Percentiles rank a stretch among this genome's conserved stretches.
Evolutionary conservation across 2,329 filamentous ascomycete species (phyloP).

Genomic region (Alternaria alternata): DNA sequence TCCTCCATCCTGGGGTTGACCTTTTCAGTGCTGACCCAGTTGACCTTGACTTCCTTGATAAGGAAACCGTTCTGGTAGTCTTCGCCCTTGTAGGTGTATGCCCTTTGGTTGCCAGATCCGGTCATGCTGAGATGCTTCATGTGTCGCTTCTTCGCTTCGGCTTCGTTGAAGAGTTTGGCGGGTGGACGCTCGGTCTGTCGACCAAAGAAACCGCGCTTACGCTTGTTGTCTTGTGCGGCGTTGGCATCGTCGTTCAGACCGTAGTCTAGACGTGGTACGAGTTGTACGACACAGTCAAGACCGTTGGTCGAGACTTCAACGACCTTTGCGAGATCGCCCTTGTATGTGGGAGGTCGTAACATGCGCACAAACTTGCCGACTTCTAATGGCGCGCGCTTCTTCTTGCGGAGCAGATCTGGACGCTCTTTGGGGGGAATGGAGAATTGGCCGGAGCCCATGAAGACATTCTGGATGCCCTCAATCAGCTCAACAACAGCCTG

Average conservation of each 20-base stretch:
- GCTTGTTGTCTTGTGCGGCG: slow-evolving; percentile 66
- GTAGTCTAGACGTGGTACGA: slow-evolving; percentile 92
- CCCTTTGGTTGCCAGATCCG: slow-evolving; percentile 67
- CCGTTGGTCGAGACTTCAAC: slow-evolving; percentile 93
- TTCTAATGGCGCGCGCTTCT: slow-evolving; percentile 80
- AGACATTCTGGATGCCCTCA: slow-evolving; percentile 87
- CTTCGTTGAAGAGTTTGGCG: slow-evolving; percentile 89
- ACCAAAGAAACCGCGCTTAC: slow-evolving; percentile 71
- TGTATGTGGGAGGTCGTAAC: slow-evolving; percentile 79
- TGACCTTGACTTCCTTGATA: slow-evolving; percentile 91
- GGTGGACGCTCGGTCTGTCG: slow-evolving; percentile 74
- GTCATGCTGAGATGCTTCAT: slow-evolving; percentile 66
- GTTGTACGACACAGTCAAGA: slow-evolving; percentile 82
- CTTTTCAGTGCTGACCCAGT: slow-evolving; percentile 82
- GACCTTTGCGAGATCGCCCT: slow-evolving; percentile 89
- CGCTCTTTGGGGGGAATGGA: slow-evolving; percentile 96
- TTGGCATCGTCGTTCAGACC: slow-evolving; percentile 81
- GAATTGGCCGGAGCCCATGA: slow-evolving; percentile 84
- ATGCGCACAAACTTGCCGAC: slow-evolving; percentile 93
- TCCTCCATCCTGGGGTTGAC: slow-evolving; percentile 95
- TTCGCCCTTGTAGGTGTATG: slow-evolving; percentile 85
- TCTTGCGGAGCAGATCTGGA: slow-evolving; percentile 91
- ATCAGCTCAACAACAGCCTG: slow-evolving; percentile 85
- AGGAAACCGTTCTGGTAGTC: slow-evolving; percentile 93
- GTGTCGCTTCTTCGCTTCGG: slow-evolving; percentile 89